Base-by-base conservation (phyloP, 176 grass and related monocot species). In the Aegilops umbellulata region DNA sequence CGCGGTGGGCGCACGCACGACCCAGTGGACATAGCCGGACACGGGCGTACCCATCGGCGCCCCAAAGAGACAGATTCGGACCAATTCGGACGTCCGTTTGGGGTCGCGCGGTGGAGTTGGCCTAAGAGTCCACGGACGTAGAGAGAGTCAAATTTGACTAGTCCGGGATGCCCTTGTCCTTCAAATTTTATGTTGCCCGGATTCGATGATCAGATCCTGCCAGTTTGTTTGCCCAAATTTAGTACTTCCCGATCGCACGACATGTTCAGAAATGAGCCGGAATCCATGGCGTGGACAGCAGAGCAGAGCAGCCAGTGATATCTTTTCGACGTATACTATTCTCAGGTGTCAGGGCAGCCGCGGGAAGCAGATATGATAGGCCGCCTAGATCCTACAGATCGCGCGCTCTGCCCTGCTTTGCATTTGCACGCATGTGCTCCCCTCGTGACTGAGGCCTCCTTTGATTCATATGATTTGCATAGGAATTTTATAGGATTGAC, bases 301-400 rank as follows among this genome's bases (percentile, higher is more conserved):
- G 44, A 70, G 65, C 20, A 11, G 24, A 25, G 30, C 31, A 60
- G 31, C 22, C 26, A 32, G 29, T 67, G 65, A 34, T 6, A 0
- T 13, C 0, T 32, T 17, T 30, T 34, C 29, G 19, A 58, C 53
- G 2, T 22, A 22, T 20, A 9, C 24, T 35, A 53, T 26, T 83
- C 36, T 73, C 55, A 83, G 79, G 78, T 90, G 80, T 83, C 84
- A 83, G 80, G 8, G 55, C 30, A 7, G 65, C 71, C 7, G 51
- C 29, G 61, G 84, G 80, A 15, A 81, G 42, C 10, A 4, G 87
- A 75, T 81, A 7, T 9, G 87, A 80, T 81, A 46, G 88, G 88
- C 71, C 16, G 83, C 46, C 19, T 36, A 8, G 80, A 83, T 80
- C 65, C 80, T 46, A 7, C 67, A 74, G 32, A 79, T 74, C 46